These are phyloP conservation scores for Brassica carinata DNA, from an alignment of 345 rosid genomes.

Conservation along the genomic window DNA sequence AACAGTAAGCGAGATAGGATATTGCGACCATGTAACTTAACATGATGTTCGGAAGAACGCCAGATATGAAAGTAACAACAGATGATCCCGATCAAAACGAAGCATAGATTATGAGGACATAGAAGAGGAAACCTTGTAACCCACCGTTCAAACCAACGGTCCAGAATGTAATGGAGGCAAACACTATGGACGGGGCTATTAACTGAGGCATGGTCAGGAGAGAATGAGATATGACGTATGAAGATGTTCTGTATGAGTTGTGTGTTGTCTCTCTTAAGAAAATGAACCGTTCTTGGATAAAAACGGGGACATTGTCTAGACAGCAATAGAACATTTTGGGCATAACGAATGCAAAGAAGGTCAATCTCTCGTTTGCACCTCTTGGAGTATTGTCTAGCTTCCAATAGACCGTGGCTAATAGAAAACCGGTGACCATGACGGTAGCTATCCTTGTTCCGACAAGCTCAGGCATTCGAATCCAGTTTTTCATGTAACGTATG, in stretches of 20 bases:
- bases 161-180: neutral
- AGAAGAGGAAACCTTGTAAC: neutral
- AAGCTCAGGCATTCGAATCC: neutral
- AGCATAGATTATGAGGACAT: neutral
- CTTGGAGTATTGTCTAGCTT: neutral
- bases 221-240: neutral
- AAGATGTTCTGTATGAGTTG: neutral
- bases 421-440: neutral
- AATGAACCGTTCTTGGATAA: neutral
- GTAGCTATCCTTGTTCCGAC: neutral
- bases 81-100: neutral
- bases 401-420: neutral
- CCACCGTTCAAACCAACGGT: neutral
- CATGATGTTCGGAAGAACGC: neutral
- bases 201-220: neutral
- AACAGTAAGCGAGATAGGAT: neutral
- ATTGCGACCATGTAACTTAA: neutral
- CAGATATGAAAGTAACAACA: neutral
- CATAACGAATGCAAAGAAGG: neutral
- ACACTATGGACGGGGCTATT: neutral
- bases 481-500: neutral
- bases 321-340: neutral
- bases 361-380: neutral
- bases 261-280: neutral
- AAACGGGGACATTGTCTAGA: neutral